Percentiles rank a stretch among this genome's conserved stretches.
These are phyloP conservation scores for Vaccinium corymbosum DNA, from an alignment of 148 eudicot genomes.

Conservation along the genomic window DNA sequence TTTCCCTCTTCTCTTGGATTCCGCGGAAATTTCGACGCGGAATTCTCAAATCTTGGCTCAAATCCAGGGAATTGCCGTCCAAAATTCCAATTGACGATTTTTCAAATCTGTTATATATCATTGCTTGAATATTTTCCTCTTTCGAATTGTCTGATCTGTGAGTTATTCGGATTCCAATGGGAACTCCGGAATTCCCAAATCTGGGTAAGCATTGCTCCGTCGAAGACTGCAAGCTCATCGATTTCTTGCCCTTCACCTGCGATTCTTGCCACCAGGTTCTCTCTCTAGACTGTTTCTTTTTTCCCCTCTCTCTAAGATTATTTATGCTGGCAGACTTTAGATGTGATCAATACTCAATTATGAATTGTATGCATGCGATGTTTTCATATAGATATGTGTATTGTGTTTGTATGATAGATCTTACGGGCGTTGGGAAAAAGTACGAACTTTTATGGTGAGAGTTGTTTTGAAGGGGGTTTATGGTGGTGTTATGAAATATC, in stretches of 20 bases:
- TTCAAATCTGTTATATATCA: neutral
- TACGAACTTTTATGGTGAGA: neutral
- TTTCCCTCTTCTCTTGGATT: neutral
- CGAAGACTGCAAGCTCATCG: slow-evolving; percentile 69
- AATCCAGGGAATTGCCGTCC: neutral
- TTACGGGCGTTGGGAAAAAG: neutral
- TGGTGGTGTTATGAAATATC: neutral
- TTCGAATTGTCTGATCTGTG: neutral
- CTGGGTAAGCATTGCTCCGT: slow-evolving; percentile 83
- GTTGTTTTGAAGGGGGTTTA: neutral
- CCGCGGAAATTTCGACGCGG: slow-evolving; percentile 21
- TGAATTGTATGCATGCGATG: neutral
- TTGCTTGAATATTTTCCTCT: neutral
- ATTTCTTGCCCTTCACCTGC: slow-evolving; percentile 93
- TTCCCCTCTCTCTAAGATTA: neutral
- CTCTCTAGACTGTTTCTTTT: too few relatives aligned
- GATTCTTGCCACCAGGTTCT: slow-evolving; percentile 70
- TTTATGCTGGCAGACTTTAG: neutral
- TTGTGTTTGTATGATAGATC: neutral
- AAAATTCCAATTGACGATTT: neutral
- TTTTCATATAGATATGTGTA: neutral
- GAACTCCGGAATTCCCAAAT: slow-evolving; percentile 84
- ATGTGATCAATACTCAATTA: neutral
- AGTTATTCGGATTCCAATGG: slow-evolving; percentile 40
- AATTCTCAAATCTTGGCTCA: neutral